Evolutionary conservation across 2,329 filamentous ascomycete species (phyloP), one percentile per base, ranked within the genome.

Genomic region (Allantophomopsis cytisporea): DNA sequence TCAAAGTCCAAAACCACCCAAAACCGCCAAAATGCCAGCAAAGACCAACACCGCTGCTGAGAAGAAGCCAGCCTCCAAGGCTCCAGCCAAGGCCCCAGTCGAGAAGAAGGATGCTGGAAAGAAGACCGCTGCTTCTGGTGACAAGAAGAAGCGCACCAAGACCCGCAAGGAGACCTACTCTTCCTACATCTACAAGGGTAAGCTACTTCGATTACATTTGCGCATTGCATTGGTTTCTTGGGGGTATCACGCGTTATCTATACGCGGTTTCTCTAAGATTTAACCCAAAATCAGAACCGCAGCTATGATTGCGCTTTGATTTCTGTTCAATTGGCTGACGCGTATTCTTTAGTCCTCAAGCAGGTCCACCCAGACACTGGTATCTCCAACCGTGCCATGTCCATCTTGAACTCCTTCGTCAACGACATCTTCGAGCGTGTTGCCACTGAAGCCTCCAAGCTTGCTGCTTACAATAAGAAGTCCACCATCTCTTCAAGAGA

Each of bases 131-230:
- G 79, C 88, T 46, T 79, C 85, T 61, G 91, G 91, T 50, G 91
- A 96, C 57, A 96, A 96, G 87, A 98, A 98, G 85, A 98, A 96
- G 88, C 86, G 91, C 62, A 94, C 87, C 73, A 98, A 98, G 88
- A 85, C 88, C 53, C 82, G 91, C 71, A 96, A 96, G 83, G 91
- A 98, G 77, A 98, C 91, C n/a, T 98, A 98, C 76, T 93, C 84
- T 54, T 93, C 86, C 41, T 98, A 98, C 79, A 98, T 98, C 71
- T 98, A 96, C 84, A 98, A 96, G 76, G 91, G 89, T 95, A 61
- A 65, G 76, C 61, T 48, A 50, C 42, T 20, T 20, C 18, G 7
- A 20, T 20, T 7, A 20, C 18, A 20, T 20, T 20, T 7, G 18
- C 18, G 18, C 18, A 7, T 52, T 49, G 50, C 50, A 49, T 42